Evolutionary conservation across 768 basidiomycete species (phyloP), one percentile per base, ranked within the genome.

Genomic region (Boletus reticulatus): DNA sequence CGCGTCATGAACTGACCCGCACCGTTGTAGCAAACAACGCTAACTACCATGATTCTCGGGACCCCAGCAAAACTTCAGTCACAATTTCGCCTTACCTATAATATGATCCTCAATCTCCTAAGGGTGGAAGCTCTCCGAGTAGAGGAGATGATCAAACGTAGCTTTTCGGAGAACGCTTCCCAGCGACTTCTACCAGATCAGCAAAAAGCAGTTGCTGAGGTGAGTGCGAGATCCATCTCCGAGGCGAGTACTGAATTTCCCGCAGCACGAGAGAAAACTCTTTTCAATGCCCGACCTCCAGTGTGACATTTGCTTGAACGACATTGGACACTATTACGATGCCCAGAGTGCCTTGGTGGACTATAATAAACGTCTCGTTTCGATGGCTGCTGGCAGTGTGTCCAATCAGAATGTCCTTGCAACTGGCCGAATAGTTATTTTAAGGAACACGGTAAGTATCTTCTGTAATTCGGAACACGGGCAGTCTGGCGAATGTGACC

Each of bases 141-240:
- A 17, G 97, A 99, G 67, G 97, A 99, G 73, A 99, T 99, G 97
- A 98, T 99, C 68, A 98, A 98, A 72, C 82, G 97, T 38, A 94
- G 92, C 69, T 99, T 99, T 73, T 98, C 97, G 17, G 97, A 99
- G 75, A 98, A 98, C 67, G 87, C 94, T 2, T 89, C 97, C 0
- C 97, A 99, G 67, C 80, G 88, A 38, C 76, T 98, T 43, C 75
- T 98, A 31, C 97, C 97, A 5, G 94, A 96, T 52, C 92, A 98
- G 58, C 94, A 98, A 71, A 86, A 88, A 69, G 83, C 88, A 67
- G 90, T 98, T 22, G 69, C 78, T 3, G 87, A 96, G 78, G 96
- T 92, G 57, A 64, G 80, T 66, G 49, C 7, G 11, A 37, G 13
- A 16, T 29, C 44, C 10, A 17, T 48, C 38, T 58, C 60, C 54